These are phyloP conservation scores for Xanthoceras sorbifolium DNA, from an alignment of 345 rosid species.

Conservation along the genomic window DNA sequence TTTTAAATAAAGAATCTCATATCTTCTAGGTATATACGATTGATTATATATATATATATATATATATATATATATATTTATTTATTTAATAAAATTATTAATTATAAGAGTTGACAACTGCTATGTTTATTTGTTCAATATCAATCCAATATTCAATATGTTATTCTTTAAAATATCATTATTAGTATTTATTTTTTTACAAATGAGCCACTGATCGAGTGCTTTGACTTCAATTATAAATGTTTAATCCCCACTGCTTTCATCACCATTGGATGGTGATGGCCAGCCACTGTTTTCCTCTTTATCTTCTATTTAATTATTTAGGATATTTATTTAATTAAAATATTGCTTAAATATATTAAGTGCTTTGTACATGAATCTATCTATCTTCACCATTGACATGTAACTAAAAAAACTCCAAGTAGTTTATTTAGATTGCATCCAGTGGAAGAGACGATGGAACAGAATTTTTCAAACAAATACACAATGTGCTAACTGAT, in stretches of 20 bases:
- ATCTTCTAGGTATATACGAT: slow-evolving; percentile 19
- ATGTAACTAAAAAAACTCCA: background rate
- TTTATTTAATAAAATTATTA: background rate
- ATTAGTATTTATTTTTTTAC: background rate
- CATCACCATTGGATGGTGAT: slow-evolving; percentile 24
- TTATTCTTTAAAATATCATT: background rate
- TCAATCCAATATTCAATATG: slow-evolving; percentile 3
- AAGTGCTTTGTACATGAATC: background rate
- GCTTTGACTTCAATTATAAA: slow-evolving; percentile 37
- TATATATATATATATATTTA: slow-evolving; percentile 5
- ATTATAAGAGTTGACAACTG: slow-evolving; percentile 23
- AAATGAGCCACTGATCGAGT: slow-evolving; percentile 23
- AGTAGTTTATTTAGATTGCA: background rate
- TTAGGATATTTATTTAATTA: background rate
- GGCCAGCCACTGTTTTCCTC: background rate
- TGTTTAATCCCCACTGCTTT: slow-evolving; percentile 23
- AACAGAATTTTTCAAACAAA: background rate
- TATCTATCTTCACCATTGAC: background rate
- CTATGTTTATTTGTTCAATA: background rate
- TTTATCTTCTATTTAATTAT: background rate
- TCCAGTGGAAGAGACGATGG: background rate
- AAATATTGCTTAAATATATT: background rate
- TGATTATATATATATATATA: slow-evolving; percentile 7
- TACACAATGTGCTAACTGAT: background rate
- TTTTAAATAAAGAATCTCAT: slow-evolving; percentile 23